A percentile compares a stretch with the other conserved stretches of the same genome.
phyloP scores from a whole-genome alignment of 2,329 filamentous ascomycete species.

The Ophiostoma tasmaniense region DNA sequence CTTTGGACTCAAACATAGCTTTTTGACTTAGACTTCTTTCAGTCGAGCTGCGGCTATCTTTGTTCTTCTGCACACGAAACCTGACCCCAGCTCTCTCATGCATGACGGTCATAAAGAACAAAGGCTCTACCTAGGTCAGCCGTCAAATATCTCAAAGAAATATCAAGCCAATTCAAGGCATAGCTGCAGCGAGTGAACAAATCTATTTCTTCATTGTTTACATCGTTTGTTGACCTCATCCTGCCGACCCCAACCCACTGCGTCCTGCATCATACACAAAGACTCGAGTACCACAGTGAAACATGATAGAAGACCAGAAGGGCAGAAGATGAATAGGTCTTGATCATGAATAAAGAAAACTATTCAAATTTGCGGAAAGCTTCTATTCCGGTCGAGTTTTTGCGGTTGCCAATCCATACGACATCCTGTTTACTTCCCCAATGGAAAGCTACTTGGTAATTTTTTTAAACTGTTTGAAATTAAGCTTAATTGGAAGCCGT shows the following conservation, averaged over 20 bases:
- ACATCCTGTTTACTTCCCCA: neutral
- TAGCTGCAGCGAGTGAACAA: neutral
- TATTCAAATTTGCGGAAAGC: neutral
- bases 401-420: neutral
- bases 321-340: neutral
- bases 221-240: neutral
- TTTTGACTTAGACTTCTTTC: neutral
- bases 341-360: neutral
- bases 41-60: neutral
- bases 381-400: neutral
- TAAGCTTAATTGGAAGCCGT: neutral
- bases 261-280: neutral
- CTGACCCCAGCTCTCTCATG: neutral
- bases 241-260: neutral
- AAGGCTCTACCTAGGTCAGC: neutral
- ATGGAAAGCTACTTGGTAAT: neutral
- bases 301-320: neutral
- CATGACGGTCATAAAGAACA: neutral
- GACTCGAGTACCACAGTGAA: neutral
- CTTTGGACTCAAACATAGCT: neutral
- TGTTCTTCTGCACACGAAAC: neutral
- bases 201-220: neutral
- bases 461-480: too few species aligned
- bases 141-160: neutral
- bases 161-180: neutral